A percentile compares a stretch with the other conserved stretches of the same genome.
These are phyloP conservation scores for Corymbia citriodora DNA, from an alignment of 441 rosid genomes.

Conservation along the genomic window DNA sequence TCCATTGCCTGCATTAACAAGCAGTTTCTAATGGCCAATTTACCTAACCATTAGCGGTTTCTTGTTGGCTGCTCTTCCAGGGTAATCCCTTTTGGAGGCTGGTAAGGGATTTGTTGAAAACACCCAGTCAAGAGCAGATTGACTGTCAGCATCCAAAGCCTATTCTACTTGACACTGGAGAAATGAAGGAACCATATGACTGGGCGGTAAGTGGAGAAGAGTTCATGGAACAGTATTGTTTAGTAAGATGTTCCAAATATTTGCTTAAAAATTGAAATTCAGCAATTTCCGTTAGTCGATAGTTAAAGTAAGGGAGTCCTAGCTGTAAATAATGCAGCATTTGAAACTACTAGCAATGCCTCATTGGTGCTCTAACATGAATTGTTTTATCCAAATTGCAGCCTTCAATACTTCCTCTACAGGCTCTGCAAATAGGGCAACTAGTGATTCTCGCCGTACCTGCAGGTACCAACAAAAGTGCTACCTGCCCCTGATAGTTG, in stretches of 20 bases:
- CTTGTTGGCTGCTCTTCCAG: conserved; percentile 24
- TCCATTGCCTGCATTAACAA: not conserved
- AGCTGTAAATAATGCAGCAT: not conserved
- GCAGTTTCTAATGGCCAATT: not conserved
- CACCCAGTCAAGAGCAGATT: conserved; percentile 60
- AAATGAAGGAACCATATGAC: conserved; percentile 87
- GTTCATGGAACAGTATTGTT: not conserved
- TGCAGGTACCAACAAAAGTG: conserved; percentile 53
- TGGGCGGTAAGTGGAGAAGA: conserved; percentile 72
- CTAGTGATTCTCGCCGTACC: conserved; percentile 88
- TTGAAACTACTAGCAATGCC: not conserved
- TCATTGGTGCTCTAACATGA: not conserved
- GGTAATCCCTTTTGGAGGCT: conserved; percentile 90
- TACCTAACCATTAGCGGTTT: not conserved
- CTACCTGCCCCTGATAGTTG: not conserved
- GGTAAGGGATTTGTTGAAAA: conserved; percentile 68
- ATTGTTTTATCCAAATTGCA: conserved; percentile 19
- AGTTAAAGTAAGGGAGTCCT: not conserved
- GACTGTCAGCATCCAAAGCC: conserved; percentile 91
- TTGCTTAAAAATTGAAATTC: not conserved
- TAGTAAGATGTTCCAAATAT: not conserved
- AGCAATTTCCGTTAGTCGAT: not conserved
- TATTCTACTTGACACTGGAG: conserved; percentile 91
- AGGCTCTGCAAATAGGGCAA: conserved; percentile 74
- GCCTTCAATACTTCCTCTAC: conserved; percentile 96